Percentiles rank a stretch among this genome's conserved stretches.
These are phyloP conservation scores for Spergularia azorica DNA, from an alignment of 179 eudicot genomes.

Conservation along the genomic window DNA sequence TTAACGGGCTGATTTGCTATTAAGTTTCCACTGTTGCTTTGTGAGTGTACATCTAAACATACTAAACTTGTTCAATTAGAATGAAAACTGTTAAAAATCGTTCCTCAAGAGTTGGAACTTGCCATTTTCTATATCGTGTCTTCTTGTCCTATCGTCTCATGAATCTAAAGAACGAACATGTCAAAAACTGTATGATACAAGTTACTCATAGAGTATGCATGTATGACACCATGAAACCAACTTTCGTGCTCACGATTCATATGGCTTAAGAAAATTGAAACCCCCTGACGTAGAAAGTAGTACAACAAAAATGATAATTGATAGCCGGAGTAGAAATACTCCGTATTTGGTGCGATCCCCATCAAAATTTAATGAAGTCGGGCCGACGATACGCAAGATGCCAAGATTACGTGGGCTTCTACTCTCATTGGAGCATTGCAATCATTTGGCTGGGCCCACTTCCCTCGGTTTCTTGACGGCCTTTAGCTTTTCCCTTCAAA, in stretches of 20 bases:
- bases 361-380: constrained; percentile 6
- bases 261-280: neutral
- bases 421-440: constrained; percentile 9
- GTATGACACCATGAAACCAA: neutral
- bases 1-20: too few species aligned
- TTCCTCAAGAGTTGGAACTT: too few species aligned
- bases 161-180: too few species aligned
- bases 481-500: neutral
- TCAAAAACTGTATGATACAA: too few species aligned
- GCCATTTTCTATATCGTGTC: too few species aligned
- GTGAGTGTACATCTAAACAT: too few species aligned
- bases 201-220: too few species aligned
- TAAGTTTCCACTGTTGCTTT: too few species aligned
- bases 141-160: too few species aligned
- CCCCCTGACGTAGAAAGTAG: neutral
- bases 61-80: too few species aligned
- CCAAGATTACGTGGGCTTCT: constrained; percentile 20
- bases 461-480: neutral
- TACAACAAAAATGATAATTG: neutral
- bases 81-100: too few species aligned
- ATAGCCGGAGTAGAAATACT: neutral
- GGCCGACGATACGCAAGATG: constrained; percentile 7
- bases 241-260: neutral
- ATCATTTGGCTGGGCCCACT: constrained; percentile 13
- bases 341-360: neutral